Base-by-base conservation (phyloP, 169 alveolate genomes). In the Plasmodium coatneyi region DNA sequence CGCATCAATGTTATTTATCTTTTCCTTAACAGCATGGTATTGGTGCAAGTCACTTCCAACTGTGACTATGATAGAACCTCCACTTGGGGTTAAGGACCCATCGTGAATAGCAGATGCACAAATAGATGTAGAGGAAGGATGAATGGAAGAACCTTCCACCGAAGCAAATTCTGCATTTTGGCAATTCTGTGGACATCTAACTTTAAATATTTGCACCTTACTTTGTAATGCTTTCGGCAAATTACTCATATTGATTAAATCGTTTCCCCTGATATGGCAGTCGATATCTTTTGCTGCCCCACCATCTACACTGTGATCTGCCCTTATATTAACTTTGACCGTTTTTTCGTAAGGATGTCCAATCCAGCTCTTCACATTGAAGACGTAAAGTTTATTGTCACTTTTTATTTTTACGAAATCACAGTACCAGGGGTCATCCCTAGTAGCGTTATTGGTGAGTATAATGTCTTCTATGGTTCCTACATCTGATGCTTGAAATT, bases 61-160 rank as follows among this genome's bases (percentile, higher is more conserved):
- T 1, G 98, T 95, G 16, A 97, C 92, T 22, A 97, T 97, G 49
- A 97, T 94, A 79, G 97, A 97, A 1, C 98, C 98, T 46, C 99
- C 97, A 66, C 97, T 93, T 10, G 97, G 97, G n/a, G 97, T 84
- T 22, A 97, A 56, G 19, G 97, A 97, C 9, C 98, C 98, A 87
- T 98, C 99, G 83, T 89, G 96, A 22, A 97, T 80, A 19, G 99
- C 98, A 1, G 99, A 92, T 30, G 97, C 93, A 71, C 99, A 98
- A 36, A 98, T 97, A 22, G 99, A 97, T 1, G 98, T 83, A 43
- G 98, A 95, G 4, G 98, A 92, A 28, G 99, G 97, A 95, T 97
- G 98, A 39, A 97, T 80, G 28, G 98, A 96, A 22, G 98, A 95
- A 12, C 98, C 98, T 90, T 95, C 97, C n/a, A 97, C 95, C 41